Base-by-base conservation (phyloP, 2,329 filamentous ascomycete species). In the Ophiostoma piceae region DNA sequence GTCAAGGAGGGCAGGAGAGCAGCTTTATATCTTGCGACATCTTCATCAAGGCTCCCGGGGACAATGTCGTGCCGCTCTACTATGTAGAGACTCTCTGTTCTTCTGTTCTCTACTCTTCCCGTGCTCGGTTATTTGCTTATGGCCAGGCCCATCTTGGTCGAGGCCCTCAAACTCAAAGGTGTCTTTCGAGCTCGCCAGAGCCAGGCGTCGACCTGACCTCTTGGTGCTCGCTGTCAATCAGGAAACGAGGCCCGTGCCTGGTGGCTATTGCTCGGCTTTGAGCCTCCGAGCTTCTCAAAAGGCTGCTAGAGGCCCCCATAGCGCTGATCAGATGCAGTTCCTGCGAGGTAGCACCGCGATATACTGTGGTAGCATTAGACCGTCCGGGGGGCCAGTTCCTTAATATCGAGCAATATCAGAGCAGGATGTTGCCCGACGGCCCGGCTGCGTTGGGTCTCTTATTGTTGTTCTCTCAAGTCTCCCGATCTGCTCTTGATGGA, bases 221-320 rank as follows among this genome's bases (percentile, higher is more conserved):
- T 14, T 41, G 39, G 39, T 41, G 12, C 43, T 16, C 7, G 43
- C 43, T 5, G 16, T 47, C 51, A 57, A 79, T 79, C 74, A 78
- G 78, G 78, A 77, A 78, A 26, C 68, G 73, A 78, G 78, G 77
- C 72, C 77, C 78, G 77, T 71, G 69, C 65, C 67, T 22, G 22
- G 29, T 22, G 69, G 32, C n/a, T 5, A 12, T 12, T 12, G 7
- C 51, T 57, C 51, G 51, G 51, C 7, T n/a, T 11, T 57, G 51
- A 57, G 51, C 51, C 51, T 57, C 51, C 51, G 51, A 57, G n/a
- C n/a, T 57, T 57, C 51, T 57, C 51, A 57, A 57, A 57, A 57
- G 51, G 51, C 51, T 57, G n/a, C 22, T 57, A 29, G 51, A 22
- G 4, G 22, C n/a, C 22, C 22, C 22, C 22, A 29, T 57, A 14